Percentiles rank a stretch among this genome's conserved stretches.
phyloP scores from a whole-genome alignment of 2,329 filamentous ascomycete species.

The Diatrype stigma region DNA sequence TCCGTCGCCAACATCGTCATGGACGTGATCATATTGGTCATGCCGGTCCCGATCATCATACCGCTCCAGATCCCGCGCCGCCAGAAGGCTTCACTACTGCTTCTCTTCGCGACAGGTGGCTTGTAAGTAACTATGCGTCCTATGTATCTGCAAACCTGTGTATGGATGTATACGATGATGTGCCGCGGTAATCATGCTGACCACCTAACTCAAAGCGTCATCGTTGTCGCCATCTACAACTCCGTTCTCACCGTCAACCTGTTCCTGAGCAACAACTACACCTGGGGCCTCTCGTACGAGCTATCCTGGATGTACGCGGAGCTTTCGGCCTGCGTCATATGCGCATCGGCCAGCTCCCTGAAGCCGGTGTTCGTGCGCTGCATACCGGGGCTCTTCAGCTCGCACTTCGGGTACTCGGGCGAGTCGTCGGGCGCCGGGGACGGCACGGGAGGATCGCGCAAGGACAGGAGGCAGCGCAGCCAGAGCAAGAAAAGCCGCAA shows the following conservation, averaged over 20 bases:
- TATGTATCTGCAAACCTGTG: neutral
- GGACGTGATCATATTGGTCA: constrained; percentile 3
- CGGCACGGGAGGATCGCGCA: neutral
- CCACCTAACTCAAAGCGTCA: neutral
- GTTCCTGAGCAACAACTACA: constrained; percentile 3
- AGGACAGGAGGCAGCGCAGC: neutral
- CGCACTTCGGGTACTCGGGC: neutral
- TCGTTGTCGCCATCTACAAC: constrained; percentile 1
- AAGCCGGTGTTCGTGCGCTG: constrained; percentile 2
- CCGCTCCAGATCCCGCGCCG: constrained; percentile 1
- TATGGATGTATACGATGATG: neutral
- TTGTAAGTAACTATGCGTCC: neutral
- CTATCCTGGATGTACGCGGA: constrained; percentile 2
- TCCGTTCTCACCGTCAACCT: constrained; percentile 2
- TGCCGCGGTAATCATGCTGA: neutral
- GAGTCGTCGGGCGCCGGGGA: neutral
- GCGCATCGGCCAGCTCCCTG: constrained; percentile 1
- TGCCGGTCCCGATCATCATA: constrained; percentile 2
- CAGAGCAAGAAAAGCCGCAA: neutral
- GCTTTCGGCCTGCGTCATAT: constrained; percentile 1
- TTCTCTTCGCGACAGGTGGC: constrained; percentile 4
- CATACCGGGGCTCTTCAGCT: neutral
- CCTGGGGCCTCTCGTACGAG: neutral
- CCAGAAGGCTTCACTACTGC: constrained; percentile 1
- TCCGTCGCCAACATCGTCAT: constrained; percentile 3